Conservation (phyloP, 257 asterid genomes). For the Rhazya stricta region DNA sequence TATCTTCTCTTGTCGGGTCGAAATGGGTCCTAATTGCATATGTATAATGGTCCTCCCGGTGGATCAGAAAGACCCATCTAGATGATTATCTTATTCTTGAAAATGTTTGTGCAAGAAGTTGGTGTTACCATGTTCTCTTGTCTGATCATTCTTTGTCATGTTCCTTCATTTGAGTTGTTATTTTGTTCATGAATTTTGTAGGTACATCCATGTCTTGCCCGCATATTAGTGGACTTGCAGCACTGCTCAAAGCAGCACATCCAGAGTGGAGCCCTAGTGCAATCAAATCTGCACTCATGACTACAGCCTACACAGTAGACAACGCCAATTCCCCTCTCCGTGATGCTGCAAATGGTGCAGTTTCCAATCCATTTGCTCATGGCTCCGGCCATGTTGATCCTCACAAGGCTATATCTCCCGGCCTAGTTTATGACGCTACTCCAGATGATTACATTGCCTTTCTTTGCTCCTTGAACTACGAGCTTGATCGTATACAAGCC, state of each 20-base stretch:
- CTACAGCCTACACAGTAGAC: slow-evolving; percentile 41
- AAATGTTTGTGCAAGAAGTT: background rate
- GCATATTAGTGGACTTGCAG: slow-evolving; percentile 48
- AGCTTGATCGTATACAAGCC: slow-evolving; percentile 35
- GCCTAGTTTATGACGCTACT: slow-evolving; percentile 36
- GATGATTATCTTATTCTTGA: background rate
- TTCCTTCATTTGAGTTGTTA: slow-evolving; percentile 3
- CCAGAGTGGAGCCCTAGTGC: slow-evolving; percentile 48
- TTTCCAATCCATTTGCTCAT: slow-evolving; percentile 33
- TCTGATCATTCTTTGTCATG: background rate
- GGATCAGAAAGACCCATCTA: too few species aligned
- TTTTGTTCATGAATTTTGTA: background rate
- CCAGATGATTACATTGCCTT: slow-evolving; percentile 35
- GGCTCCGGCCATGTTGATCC: slow-evolving; percentile 55
- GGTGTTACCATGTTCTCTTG: background rate
- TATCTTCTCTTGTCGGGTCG: too few species aligned
- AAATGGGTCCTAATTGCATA: background rate
- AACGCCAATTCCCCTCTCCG: slow-evolving; percentile 35
- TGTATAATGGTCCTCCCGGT: background rate
- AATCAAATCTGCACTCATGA: slow-evolving; percentile 50
- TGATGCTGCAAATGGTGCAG: slow-evolving; percentile 32
- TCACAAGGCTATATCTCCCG: slow-evolving; percentile 41
- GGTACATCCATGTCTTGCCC: slow-evolving; percentile 62
- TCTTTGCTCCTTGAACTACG: slow-evolving; percentile 46
- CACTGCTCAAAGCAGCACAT: slow-evolving; percentile 44